Base-by-base conservation (phyloP, 257 asterid species). In the Ehretia macrophylla region DNA sequence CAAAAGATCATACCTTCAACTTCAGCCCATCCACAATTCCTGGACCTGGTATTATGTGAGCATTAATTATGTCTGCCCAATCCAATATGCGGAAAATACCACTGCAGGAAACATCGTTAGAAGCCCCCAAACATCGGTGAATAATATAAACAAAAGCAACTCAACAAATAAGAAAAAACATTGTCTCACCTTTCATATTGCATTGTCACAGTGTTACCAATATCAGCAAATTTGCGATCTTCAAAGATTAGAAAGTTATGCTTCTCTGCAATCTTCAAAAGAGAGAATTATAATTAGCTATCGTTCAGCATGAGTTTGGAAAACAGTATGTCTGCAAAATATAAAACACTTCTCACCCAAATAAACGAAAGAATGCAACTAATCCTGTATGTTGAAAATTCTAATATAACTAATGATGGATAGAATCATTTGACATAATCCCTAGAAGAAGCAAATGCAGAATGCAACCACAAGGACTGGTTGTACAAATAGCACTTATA, bases 201-300 rank as follows among this genome's bases (percentile, higher is more conserved):
- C 97, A 93, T 93, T 63, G 94, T 82, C 70, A 89, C 99, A 4
- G 96, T 93, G 82, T 89, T 93, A 58, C 99, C 99, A 78, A 93
- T 93, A 81, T 93, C 99, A 68, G 99, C 97, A 72, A 93, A 93
- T 70, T 92, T 92, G 40, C 97, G 87, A 68, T 88, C 99, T 75
- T 92, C 99, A 32, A 92, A 92, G 71, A 92, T 84, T 60, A 88
- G 76, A 77, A 92, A 92, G 69, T 81, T 83, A 63, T 88, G 96
- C 63, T 86, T 88, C 21, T 88, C 95, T 76, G 96, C 97, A 59
- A 92, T 84, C 99, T 88, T 75, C 38, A 22, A 14, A 51, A n/a
- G 37, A 71, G 52, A 51, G 23, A 49, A 49, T 6, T 8, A 49
- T 49, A 49, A 8, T 49, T 49, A 49, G 54, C 17, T 49, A 49